A percentile compares a stretch with the other conserved stretches of the same genome.
Conservation (phyloP, 2,329 filamentous ascomycete genomes). For the Aspergillus uvarum region DNA sequence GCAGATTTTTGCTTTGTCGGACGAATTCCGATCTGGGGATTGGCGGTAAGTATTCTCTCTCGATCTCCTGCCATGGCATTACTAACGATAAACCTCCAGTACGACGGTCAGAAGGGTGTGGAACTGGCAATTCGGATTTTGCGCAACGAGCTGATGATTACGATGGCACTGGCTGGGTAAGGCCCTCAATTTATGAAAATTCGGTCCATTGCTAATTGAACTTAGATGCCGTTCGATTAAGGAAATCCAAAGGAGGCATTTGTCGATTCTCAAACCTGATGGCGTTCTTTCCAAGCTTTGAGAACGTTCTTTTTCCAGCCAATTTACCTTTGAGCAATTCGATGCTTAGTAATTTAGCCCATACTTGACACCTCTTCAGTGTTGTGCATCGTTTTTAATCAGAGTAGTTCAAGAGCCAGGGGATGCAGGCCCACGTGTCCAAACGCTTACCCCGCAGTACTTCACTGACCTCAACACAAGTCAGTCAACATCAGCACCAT, state of each 20-base stretch:
- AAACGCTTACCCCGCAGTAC: no score
- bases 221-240: constrained; percentile 30
- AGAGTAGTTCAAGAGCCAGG: no score
- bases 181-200: not conserved
- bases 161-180: constrained; percentile 35
- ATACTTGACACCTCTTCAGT: no score
- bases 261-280: constrained; percentile 29
- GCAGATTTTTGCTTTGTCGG: constrained; percentile 35
- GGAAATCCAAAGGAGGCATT: constrained; percentile 31
- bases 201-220: no score
- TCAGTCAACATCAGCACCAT: not conserved
- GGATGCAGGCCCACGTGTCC: no score
- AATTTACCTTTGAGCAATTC: no score
- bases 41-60: constrained; percentile 24
- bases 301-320: not conserved
- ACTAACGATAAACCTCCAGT: constrained; percentile 13
- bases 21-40: constrained; percentile 35
- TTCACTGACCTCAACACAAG: not conserved
- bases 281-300: constrained; percentile 32
- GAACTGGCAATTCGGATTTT: constrained; percentile 36
- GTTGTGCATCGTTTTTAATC: no score
- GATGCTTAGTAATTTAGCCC: no score
- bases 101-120: constrained; percentile 36
- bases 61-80: not conserved
- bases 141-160: constrained; percentile 32